Percentiles rank a stretch among this genome's conserved stretches.
Evolutionary conservation across 805 yeast genomes (phyloP).

Genomic region (Ogataea methanolica): DNA sequence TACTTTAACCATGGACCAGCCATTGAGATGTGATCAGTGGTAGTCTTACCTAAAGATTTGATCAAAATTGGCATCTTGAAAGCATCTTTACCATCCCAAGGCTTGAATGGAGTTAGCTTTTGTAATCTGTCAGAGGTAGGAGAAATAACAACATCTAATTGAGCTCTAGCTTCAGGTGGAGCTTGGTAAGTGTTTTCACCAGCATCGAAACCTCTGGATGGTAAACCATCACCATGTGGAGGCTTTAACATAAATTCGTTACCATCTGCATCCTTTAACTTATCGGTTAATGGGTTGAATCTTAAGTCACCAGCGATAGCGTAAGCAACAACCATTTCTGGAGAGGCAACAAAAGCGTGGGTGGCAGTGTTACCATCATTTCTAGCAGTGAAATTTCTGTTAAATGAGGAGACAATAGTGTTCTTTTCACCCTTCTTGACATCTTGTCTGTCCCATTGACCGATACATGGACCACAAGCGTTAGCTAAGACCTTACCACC

Average conservation of each 20-base stretch:
- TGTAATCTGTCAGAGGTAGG: slow-evolving; percentile 97
- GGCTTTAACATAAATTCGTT: slow-evolving; percentile 71
- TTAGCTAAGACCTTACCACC: slow-evolving; percentile 94
- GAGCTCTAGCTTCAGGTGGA: slow-evolving; percentile 82
- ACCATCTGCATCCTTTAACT: slow-evolving; percentile 69
- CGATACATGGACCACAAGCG: slow-evolving; percentile 99
- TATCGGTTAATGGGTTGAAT: slow-evolving; percentile 87
- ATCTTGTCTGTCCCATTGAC: slow-evolving; percentile 97
- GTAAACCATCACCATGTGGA: slow-evolving; percentile 82
- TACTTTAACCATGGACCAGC: slow-evolving; percentile 99
- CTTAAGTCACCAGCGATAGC: slow-evolving; percentile 90
- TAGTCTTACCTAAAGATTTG: slow-evolving; percentile 95
- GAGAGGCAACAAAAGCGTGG: slow-evolving; percentile 97
- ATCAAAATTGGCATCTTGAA: slow-evolving; percentile 85
- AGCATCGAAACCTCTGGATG: slow-evolving; percentile 57
- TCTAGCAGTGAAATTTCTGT: slow-evolving; percentile 96
- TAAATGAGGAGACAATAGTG: slow-evolving; percentile 94
- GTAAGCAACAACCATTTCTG: slow-evolving; percentile 96
- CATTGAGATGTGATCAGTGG: slow-evolving; percentile 99
- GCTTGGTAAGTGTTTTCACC: slow-evolving; percentile 91
- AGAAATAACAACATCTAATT: slow-evolving; percentile 68
- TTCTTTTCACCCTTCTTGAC: slow-evolving; percentile 59
- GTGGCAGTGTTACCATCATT: slow-evolving; percentile 98
- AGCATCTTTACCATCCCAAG: slow-evolving; percentile 97
- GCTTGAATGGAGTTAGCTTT: slow-evolving; percentile 84